Evolutionary conservation across 2,329 filamentous ascomycete genomes (phyloP).

Genomic region (Hymenoscyphus albidus): DNA sequence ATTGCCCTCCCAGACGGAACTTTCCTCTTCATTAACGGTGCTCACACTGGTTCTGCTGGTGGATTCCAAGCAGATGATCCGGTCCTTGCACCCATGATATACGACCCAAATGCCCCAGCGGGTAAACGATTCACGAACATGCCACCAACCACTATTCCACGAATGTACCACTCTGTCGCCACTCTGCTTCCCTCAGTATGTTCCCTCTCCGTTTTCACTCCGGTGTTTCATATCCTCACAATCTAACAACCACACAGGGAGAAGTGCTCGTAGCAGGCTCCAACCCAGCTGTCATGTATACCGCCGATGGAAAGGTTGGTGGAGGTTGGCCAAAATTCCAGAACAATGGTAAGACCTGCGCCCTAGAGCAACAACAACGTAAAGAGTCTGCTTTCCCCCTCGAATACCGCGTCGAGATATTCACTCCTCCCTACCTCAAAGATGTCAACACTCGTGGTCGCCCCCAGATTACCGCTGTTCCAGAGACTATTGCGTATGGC

Average conservation of each 20-base stretch:
- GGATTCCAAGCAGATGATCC: conserved; percentile 5
- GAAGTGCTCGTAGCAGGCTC: conserved; percentile 2
- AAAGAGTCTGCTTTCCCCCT: not conserved
- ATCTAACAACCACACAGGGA: not conserved
- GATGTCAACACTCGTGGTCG: not conserved
- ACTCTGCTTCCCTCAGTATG: not conserved
- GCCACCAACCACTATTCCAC: conserved; percentile 5
- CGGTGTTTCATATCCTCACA: not conserved
- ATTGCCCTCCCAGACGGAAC: not conserved
- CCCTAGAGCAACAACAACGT: conserved; percentile 2
- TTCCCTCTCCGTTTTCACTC: not conserved
- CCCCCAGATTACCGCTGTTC: not conserved
- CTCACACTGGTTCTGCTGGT: not conserved
- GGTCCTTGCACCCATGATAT: not conserved
- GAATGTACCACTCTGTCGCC: conserved; percentile 5
- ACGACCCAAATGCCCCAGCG: not conserved
- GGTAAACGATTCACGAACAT: not conserved
- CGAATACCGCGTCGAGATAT: conserved; percentile 2
- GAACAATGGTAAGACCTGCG: not conserved
- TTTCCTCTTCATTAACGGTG: not conserved
- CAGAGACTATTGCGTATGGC: not conserved
- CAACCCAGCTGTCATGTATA: conserved; percentile 4
- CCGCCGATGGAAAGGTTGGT: not conserved
- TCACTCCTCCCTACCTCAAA: conserved; percentile 2
- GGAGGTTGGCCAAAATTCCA: not conserved